Base-by-base conservation (phyloP, 306 rosid species). In the Canavalia gladiata region DNA sequence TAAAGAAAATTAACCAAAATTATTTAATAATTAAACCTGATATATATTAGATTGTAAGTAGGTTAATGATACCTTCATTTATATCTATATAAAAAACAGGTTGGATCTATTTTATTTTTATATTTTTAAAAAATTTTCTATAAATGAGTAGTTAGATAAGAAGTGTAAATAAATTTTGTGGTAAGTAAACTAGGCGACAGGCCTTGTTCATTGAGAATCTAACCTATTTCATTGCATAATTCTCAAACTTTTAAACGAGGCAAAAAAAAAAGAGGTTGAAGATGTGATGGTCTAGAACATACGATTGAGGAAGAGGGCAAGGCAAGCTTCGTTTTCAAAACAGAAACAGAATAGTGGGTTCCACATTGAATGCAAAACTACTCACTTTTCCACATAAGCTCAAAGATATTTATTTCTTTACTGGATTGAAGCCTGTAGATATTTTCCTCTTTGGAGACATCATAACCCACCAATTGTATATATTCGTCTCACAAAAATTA, bases 401-500 rank as follows among this genome's bases (percentile, higher is more conserved):
- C 79, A 65, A 49, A 80, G 89, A 89, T n/a, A n/a, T n/a, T n/a
- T 89, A 83, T 90, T 90, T 85, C 67, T 63, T 56, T 57, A 49
- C 37, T 64, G 66, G 68, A 74, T 31, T 57, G 52, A 56, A 65
- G 51, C 64, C 50, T 31, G 81, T 42, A 87, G 91, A 86, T 88
- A 85, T 86, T 86, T 87, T 71, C 45, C 0, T 41, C 7, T 68
- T 13, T 2, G 50, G 8, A 37, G 81, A 84, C 13, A 72, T 67
- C 42, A 41, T 34, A 82, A 77, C 57, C 72, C 59, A 39, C 3
- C 46, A 78, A 45, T 28, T 28, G 57, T 11, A 47, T 35, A 35
- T 35, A 35, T 66, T 60, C 30, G 8, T 11, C 76, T 46, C 74
- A 12, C 47, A 37, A 69, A 55, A 83, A 71, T 13, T 25, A 39